phyloP scores from a whole-genome alignment of 2,329 filamentous ascomycete species.

The Fusarium graminum region DNA sequence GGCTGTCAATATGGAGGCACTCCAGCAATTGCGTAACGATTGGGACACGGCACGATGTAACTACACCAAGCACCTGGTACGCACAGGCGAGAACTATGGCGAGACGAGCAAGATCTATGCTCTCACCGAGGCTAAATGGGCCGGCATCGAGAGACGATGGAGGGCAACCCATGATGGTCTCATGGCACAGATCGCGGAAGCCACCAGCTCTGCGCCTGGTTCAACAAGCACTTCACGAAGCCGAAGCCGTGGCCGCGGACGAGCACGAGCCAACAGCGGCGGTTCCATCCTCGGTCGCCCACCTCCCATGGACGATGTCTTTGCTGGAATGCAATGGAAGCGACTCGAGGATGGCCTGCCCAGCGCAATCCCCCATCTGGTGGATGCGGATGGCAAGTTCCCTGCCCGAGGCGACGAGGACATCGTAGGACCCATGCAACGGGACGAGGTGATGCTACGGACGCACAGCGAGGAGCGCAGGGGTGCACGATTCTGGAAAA shows the following conservation, averaged over 20 bases:
- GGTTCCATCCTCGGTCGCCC: constrained; percentile 56
- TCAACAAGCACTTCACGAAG: constrained; percentile 52
- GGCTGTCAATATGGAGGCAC: constrained; percentile 66
- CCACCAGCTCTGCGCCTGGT: constrained; percentile 48
- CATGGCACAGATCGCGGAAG: constrained; percentile 63
- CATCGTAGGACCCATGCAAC: constrained; percentile 92
- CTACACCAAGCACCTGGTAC: constrained; percentile 89
- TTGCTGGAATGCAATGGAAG: constrained; percentile 59
- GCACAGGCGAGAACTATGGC: constrained; percentile 91
- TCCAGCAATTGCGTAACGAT: constrained; percentile 76
- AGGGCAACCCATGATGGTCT: constrained; percentile 75
- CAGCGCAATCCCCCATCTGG: constrained; percentile 75
- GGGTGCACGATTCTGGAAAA: constrained; percentile 63
- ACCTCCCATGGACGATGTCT: constrained; percentile 55
- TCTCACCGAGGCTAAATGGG: constrained; percentile 91
- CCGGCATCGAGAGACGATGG: constrained; percentile 82
- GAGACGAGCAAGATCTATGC: constrained; percentile 89
- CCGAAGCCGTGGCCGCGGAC: constrained; percentile 57
- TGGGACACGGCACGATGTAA: constrained; percentile 88
- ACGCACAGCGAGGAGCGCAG: constrained; percentile 60
- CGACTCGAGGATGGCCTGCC: constrained; percentile 68
- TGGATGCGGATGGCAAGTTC: constrained; percentile 85
- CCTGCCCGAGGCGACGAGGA: constrained; percentile 89
- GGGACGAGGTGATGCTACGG: constrained; percentile 66
- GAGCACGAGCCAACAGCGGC: constrained; percentile 57